These are phyloP conservation scores for Backusella australiensis DNA, from an alignment of 192 early-diverging fungal genomes.

Conservation along the genomic window DNA sequence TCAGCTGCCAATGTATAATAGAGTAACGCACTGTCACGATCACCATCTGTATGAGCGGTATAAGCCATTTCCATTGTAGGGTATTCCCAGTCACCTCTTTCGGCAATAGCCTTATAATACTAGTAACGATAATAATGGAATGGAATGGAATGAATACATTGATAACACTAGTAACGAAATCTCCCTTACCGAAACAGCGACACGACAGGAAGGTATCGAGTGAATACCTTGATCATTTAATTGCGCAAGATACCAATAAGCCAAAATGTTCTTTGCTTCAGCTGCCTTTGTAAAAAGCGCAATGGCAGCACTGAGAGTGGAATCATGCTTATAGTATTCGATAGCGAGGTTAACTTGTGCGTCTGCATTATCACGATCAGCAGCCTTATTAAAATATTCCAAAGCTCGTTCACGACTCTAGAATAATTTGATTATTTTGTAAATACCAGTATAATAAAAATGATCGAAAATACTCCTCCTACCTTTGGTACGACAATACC, in stretches of 20 bases:
- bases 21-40: constrained; percentile 68
- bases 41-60: constrained; percentile 54
- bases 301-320: constrained; percentile 38
- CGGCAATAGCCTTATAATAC: constrained; percentile 78
- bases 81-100: constrained; percentile 84
- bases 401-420: constrained; percentile 57
- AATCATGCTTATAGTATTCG: constrained; percentile 35
- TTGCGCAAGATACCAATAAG: constrained; percentile 79
- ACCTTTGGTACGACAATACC: constrained; percentile 53
- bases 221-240: constrained; percentile 58
- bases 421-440: neutral
- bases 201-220: constrained; percentile 53
- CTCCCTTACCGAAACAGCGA: constrained; percentile 60
- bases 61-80: constrained; percentile 61
- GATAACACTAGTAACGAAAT: neutral
- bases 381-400: constrained; percentile 66
- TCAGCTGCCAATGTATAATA: constrained; percentile 86
- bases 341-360: constrained; percentile 77
- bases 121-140: constrained; percentile 22
- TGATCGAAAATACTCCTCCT: neutral
- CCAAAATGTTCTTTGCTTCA: constrained; percentile 63
- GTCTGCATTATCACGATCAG: constrained; percentile 66
- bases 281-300: constrained; percentile 59
- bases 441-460: neutral
- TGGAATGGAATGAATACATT: neutral